A percentile compares a stretch with the other conserved stretches of the same genome.
phyloP scores from a whole-genome alignment of 83 land plant species.

The Picea engelmannii region DNA sequence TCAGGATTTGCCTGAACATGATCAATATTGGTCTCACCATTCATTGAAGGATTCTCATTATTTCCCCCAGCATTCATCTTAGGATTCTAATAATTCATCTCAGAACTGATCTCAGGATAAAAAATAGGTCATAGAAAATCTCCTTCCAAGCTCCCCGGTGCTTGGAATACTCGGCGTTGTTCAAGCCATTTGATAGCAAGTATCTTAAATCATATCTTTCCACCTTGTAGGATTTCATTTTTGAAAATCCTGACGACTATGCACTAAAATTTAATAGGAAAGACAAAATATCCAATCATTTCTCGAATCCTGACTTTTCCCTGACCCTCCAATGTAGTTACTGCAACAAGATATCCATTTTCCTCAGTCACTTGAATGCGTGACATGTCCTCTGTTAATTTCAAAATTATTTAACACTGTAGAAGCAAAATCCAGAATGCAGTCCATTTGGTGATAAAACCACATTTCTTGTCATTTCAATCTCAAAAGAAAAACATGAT shows the following conservation, averaged over 20 bases:
- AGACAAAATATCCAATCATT: conserved; percentile 59
- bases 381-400: conserved; percentile 46
- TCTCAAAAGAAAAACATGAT: conserved; percentile 58
- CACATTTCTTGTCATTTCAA: conserved; percentile 54
- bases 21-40: no score
- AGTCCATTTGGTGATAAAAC: conserved; percentile 54
- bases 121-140: conserved; percentile 63
- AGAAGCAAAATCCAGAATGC: conserved; percentile 45
- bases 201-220: conserved; percentile 44
- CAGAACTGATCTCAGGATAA: neutral
- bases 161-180: conserved; percentile 34
- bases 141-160: conserved; percentile 59
- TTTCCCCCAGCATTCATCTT: no score
- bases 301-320: conserved; percentile 59
- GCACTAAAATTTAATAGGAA: conserved; percentile 58
- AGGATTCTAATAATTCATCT: no score
- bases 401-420: conserved; percentile 38
- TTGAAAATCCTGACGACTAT: conserved; percentile 53
- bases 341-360: conserved; percentile 59
- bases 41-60: no score
- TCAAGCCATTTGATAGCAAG: conserved; percentile 61
- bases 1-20: no score
- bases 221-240: conserved; percentile 56
- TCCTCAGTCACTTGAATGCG: conserved; percentile 56
- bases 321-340: conserved; percentile 50